A percentile compares a stretch with the other conserved stretches of the same genome.
These are phyloP conservation scores for Solanum stenotomum DNA, from an alignment of 257 asterid genomes.

Conservation along the genomic window DNA sequence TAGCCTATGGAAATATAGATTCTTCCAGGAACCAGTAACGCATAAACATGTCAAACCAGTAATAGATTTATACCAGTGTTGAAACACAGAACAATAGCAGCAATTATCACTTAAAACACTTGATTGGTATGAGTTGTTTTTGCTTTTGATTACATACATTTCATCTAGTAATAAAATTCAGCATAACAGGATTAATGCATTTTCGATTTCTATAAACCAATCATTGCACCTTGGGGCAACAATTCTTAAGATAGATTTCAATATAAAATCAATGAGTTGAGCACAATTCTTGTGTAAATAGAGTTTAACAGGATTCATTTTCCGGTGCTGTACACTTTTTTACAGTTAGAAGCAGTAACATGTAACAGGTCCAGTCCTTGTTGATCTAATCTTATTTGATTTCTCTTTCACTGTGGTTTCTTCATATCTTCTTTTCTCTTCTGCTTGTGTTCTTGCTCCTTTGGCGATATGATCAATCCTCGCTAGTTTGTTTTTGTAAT, in stretches of 20 bases:
- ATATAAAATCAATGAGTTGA: neutral
- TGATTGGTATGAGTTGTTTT: neutral
- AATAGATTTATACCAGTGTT: neutral
- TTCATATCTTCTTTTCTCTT: constrained; percentile 39
- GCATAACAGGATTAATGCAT: neutral
- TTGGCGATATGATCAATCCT: constrained; percentile 42
- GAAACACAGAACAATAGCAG: neutral
- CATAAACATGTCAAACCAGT: neutral
- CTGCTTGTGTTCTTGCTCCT: constrained; percentile 42
- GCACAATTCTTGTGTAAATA: neutral
- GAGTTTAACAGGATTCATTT: neutral
- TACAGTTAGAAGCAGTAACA: constrained; percentile 43
- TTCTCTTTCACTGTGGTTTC: constrained; percentile 37
- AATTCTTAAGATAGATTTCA: neutral
- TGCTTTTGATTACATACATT: neutral
- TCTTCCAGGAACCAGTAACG: neutral
- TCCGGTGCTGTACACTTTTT: too few species aligned
- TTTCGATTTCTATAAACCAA: neutral
- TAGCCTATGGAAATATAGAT: neutral
- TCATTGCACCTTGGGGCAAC: neutral
- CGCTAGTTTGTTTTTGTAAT: constrained; percentile 42
- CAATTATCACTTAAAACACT: neutral
- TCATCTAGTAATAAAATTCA: neutral
- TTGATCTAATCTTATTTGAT: constrained; percentile 37
- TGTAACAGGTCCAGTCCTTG: constrained; percentile 24